phyloP scores from a whole-genome alignment of 352 stramenopile species.

The Globisporangium splendens region DNA sequence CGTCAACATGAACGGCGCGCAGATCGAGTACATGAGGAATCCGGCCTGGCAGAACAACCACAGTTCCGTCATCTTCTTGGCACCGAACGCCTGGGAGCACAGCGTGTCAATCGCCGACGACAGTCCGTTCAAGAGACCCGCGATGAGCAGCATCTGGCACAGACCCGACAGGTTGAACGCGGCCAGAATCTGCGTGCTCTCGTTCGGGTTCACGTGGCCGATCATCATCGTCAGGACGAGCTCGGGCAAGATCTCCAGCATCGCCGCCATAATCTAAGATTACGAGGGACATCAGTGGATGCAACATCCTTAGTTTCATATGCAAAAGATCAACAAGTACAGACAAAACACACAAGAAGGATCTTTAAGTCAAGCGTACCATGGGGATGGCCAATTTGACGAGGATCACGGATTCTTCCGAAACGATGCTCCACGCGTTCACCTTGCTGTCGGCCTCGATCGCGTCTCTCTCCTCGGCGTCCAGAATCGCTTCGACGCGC shows the following conservation, averaged over 20 bases:
- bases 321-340: too few species aligned
- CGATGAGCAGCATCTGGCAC: conserved; percentile 53
- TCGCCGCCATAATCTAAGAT: conserved; percentile 28
- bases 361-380: background rate
- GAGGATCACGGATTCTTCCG: conserved; percentile 27
- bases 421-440: conserved; percentile 30
- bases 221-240: conserved; percentile 57
- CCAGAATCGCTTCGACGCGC: conserved; percentile 33
- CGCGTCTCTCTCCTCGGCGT: conserved; percentile 32
- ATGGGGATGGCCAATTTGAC: conserved; percentile 35
- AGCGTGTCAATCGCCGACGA: conserved; percentile 61
- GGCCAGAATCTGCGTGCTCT: conserved; percentile 53
- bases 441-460: conserved; percentile 19
- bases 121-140: conserved; percentile 43
- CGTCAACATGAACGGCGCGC: conserved; percentile 28
- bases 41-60: conserved; percentile 58
- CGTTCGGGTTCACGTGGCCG: conserved; percentile 39
- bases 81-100: conserved; percentile 63
- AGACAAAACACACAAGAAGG: too few species aligned
- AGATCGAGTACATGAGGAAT: conserved; percentile 36
- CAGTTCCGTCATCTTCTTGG: conserved; percentile 48
- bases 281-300: too few species aligned
- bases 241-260: conserved; percentile 52
- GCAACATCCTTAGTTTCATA: conserved; percentile 18
- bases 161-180: conserved; percentile 47